Base-by-base conservation (phyloP, 1,284 basidiomycete genomes). In the Leucoagaricus sp. region DNA sequence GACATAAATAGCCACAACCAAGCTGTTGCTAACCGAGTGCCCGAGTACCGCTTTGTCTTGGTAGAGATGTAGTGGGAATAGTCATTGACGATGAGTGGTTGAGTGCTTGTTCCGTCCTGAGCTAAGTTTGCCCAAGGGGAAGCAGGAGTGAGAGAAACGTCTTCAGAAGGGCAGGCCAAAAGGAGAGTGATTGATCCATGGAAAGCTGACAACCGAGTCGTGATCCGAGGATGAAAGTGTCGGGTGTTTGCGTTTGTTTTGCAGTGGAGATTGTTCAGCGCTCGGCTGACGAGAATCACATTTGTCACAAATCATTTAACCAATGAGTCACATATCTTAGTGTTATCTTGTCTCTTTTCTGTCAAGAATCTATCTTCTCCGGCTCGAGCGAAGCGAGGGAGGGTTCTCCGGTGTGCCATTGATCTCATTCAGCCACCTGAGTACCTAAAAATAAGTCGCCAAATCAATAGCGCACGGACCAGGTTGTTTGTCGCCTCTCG, bases 1-100 rank as follows among this genome's bases (percentile, higher is more conserved):
- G 36, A 45, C 51, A 45, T 45, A 53, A 53, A 53, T 53, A 53
- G 51, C 31, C 28, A 21, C 19, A 15, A 9, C n/a, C n/a, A n/a
- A n/a, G n/a, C n/a, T n/a, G n/a, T n/a, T n/a, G n/a, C 13, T 36
- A 34, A 21, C 29, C 41, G 42, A 8, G n/a, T 25, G 36, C 31
- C 41, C 42, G 51, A 45, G 42, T 53, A 17, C 46, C 42, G 51
- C 41, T 21, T 42, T 17, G 4, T 15, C 10, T 19, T 17, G 41
- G 25, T 4, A 19, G 44, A n/a, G 10, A 25, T 23, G 25, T 25
- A 6, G 15, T 44, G 42, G 13, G 13, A 15, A 15, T 21, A 12
- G 21, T 21, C 15, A 19, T 17, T 8, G 42, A n/a, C 13, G 29
- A 21, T 33, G 17, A n/a, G 29, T 34, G 46, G 3, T 1, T 21